Conservation (phyloP, 73 alveolate species). For the Paramecium primaurelia region DNA sequence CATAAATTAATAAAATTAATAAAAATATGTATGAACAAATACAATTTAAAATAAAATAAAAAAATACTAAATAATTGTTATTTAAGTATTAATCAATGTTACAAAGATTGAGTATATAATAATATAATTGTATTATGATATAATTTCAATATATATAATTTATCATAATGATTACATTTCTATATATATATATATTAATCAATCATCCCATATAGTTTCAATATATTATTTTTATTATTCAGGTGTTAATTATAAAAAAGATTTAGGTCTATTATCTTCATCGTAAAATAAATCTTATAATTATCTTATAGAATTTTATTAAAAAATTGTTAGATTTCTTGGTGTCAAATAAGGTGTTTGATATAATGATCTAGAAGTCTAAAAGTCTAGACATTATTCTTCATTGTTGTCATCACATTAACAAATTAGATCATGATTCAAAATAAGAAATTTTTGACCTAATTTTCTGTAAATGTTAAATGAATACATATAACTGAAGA, state of each 20-base stretch:
- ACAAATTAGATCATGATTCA: conserved; percentile 37
- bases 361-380: background rate
- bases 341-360: conserved; percentile 21
- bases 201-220: conserved; percentile 30
- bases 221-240: background rate
- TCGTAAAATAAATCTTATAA: background rate
- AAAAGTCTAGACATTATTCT: conserved; percentile 6
- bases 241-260: background rate
- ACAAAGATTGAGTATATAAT: background rate
- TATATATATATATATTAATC: background rate
- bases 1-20: background rate
- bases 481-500: background rate
- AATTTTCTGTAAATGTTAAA: background rate
- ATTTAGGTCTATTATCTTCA: background rate
- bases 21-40: background rate
- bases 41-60: background rate
- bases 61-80: too few species aligned
- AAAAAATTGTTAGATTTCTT: background rate
- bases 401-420: background rate
- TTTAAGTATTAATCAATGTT: too few species aligned
- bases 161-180: too few species aligned
- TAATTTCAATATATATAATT: too few species aligned
- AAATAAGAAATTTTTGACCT: conserved; percentile 24
- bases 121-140: background rate
- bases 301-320: background rate